These are phyloP conservation scores for Sclerotiophoma versabilis DNA, from an alignment of 2,329 filamentous ascomycete genomes.

Conservation along the genomic window DNA sequence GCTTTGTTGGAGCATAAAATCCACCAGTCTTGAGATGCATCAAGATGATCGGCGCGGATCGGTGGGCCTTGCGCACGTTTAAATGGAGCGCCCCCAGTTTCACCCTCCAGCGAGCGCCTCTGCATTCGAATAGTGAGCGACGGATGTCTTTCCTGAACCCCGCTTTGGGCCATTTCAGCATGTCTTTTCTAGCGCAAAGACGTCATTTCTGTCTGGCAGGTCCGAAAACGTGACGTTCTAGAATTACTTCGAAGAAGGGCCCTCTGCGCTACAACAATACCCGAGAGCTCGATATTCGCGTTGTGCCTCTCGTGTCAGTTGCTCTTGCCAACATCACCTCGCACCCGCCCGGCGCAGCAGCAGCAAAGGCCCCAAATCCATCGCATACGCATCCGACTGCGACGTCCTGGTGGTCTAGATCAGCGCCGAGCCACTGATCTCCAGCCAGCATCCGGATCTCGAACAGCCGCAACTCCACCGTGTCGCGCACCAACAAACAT, in stretches of 20 bases:
- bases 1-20: neutral
- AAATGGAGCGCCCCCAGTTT: constrained; percentile 14
- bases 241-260: constrained; percentile 15
- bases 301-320: constrained; percentile 7
- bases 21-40: constrained; percentile 5
- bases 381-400: neutral
- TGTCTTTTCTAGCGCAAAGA: constrained; percentile 4
- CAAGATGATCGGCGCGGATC: constrained; percentile 16
- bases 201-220: constrained; percentile 24
- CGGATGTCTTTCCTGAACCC: constrained; percentile 21
- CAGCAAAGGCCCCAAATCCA: neutral
- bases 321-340: constrained; percentile 8
- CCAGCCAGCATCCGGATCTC: constrained; percentile 16
- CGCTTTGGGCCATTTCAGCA: constrained; percentile 15
- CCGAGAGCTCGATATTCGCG: constrained; percentile 4
- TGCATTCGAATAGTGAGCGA: constrained; percentile 25
- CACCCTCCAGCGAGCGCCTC: neutral
- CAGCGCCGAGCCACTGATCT: constrained; percentile 23
- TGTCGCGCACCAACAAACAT: constrained; percentile 18
- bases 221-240: constrained; percentile 25
- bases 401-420: constrained; percentile 25
- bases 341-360: neutral
- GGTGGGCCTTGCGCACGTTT: constrained; percentile 13
- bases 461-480: constrained; percentile 23
- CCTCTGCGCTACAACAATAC: constrained; percentile 9